Evolutionary conservation across 2,329 filamentous ascomycete genomes (phyloP), one percentile per base, ranked within the genome.

Genomic region (Myrmaecium sp.): DNA sequence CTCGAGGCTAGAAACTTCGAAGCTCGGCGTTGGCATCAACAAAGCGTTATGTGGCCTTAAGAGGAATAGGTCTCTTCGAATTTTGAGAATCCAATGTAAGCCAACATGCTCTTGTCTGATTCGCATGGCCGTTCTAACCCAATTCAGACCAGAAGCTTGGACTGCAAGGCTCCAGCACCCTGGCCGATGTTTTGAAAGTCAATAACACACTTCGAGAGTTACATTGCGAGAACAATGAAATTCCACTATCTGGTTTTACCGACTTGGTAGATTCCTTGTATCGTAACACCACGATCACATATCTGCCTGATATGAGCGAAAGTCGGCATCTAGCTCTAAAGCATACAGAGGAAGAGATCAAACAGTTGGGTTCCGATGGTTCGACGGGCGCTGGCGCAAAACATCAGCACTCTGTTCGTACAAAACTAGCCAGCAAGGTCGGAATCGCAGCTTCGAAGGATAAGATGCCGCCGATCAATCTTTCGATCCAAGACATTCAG

Each of bases 211-310:
- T 81, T 4, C 59, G 63, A 14, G 69, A 79, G 42, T 58, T 81
- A 5, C 62, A 77, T 38, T 80, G 74, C 45, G 73, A 75, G 34
- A 70, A 75, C 44, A 81, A 81, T 40, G 69, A 71, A 29, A 75
- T 78, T 29, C 72, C 71, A 23, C 56, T 78, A n/a, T 69, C 74
- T 35, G 73, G 70, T 2, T 73, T 77, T 35, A 77, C 71, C 0
- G 69, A 73, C 27, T 52, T 78, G 5, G 69, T 80, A 26, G 74
- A 79, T 39, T 64, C 71, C 11, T 50, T 80, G n/a, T 62, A 73
- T 32, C 64, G 62, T 21, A 81, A 81, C 39, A 64, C 60, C 3
- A 66, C 64, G 0, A 46, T 80, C 2, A 44, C 76, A 9, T 64
- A 64, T 36, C 58, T 80, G 17, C 72, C 74, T 5, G 54, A 52